phyloP scores from a whole-genome alignment of 202 grass and related monocot genomes.

The Brachypodium distachyon region DNA sequence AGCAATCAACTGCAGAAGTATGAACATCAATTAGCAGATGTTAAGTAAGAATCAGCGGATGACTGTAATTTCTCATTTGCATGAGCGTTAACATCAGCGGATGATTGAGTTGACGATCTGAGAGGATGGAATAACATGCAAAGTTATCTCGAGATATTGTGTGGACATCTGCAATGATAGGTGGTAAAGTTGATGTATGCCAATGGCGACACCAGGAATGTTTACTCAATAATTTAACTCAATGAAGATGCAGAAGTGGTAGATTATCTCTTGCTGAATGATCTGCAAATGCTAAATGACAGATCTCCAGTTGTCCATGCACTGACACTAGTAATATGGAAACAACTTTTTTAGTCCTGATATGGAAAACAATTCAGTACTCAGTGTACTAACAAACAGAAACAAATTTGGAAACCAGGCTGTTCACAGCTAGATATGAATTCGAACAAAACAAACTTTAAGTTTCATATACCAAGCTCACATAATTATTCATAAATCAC shows the following conservation, averaged over 20 bases:
- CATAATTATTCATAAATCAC: not conserved
- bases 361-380: not conserved
- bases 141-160: not conserved
- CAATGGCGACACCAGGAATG: not conserved
- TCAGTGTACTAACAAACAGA: not conserved
- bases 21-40: not conserved
- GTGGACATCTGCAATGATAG: not conserved
- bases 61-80: not conserved
- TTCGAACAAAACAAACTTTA: not conserved
- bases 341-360: not conserved
- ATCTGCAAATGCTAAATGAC: not conserved
- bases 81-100: not conserved
- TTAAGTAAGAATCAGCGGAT: not conserved
- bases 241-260: not conserved
- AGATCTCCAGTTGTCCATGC: too few species aligned
- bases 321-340: not conserved
- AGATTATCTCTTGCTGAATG: not conserved
- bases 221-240: not conserved
- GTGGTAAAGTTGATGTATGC: not conserved
- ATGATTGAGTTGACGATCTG: not conserved
- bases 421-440: not conserved
- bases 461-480: not conserved
- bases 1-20: constrained; percentile 64
- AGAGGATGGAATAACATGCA: not conserved
- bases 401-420: not conserved